These are phyloP conservation scores for Picea abies DNA, from an alignment of 83 land plant genomes.

Conservation along the genomic window DNA sequence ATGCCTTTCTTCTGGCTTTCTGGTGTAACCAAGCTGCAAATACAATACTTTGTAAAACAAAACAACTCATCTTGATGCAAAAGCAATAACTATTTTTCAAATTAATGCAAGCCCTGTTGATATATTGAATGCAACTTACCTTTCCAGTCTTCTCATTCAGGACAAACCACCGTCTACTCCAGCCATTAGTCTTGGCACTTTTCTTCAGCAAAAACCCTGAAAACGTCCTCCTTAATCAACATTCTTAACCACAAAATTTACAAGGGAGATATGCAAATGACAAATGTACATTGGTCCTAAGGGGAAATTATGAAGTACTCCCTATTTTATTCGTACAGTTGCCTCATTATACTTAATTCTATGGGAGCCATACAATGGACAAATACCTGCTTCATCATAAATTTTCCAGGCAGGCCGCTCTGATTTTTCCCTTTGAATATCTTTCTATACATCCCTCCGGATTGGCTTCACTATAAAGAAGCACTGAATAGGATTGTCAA, in stretches of 20 bases:
- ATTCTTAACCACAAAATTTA: not conserved
- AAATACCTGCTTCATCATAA: no score
- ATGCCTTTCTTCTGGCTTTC: slow-evolving; percentile 89
- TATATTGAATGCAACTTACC: slow-evolving; percentile 41
- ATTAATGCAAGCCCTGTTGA: not conserved
- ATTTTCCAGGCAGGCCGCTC: no score
- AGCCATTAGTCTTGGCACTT: slow-evolving; percentile 87
- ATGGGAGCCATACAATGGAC: not conserved
- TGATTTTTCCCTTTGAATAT: no score
- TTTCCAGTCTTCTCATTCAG: slow-evolving; percentile 92
- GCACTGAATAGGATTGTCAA: no score
- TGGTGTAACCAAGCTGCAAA: slow-evolving; percentile 94
- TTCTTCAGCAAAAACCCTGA: slow-evolving; percentile 84
- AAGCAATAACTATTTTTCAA: not conserved
- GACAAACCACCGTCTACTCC: slow-evolving; percentile 98
- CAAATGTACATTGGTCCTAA: not conserved
- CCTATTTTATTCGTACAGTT: not conserved
- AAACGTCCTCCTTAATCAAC: not conserved
- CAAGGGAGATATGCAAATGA: not conserved
- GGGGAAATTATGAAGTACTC: not conserved
- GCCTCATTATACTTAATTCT: not conserved
- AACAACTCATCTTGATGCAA: not conserved
- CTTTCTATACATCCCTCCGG: no score
- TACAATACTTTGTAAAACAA: not conserved
- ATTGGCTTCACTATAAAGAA: no score